A percentile compares a stretch with the other conserved stretches of the same genome.
phyloP scores from a whole-genome alignment of 495 filamentous ascomycete species.

The Aspergillus baeticus region DNA sequence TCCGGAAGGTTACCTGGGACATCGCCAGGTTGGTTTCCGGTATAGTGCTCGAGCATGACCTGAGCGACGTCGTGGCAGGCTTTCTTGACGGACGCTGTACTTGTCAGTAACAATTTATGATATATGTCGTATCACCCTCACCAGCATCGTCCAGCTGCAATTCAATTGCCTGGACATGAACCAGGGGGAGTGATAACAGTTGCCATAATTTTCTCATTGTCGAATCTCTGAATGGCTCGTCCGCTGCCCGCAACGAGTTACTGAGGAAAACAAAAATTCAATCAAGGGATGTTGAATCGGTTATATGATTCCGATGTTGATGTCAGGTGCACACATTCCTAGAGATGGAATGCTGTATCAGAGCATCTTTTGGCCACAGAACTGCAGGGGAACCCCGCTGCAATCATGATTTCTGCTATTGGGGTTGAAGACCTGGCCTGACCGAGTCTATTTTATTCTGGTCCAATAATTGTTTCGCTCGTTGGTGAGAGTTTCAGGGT shows the following conservation, averaged over 20 bases:
- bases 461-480: too few relatives aligned
- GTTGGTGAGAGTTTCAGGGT: too few relatives aligned
- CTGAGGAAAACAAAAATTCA: not conserved
- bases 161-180: constrained; percentile 20
- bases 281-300: not conserved
- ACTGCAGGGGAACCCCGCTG: not conserved
- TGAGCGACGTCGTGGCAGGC: constrained; percentile 41
- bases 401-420: too few relatives aligned
- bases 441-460: too few relatives aligned
- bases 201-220: constrained; percentile 20
- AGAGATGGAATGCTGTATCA: not conserved
- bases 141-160: constrained; percentile 19
- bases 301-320: not conserved
- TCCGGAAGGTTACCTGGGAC: constrained; percentile 69
- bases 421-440: too few relatives aligned
- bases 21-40: constrained; percentile 68
- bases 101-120: not conserved
- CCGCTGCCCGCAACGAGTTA: not conserved
- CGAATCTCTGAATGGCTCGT: not conserved
- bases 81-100: constrained; percentile 46
- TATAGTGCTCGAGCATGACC: constrained; percentile 62
- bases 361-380: not conserved
- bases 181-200: constrained; percentile 12
- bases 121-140: not conserved
- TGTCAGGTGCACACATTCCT: not conserved